Base-by-base conservation (phyloP, 805 yeast genomes). In the Candida pini region DNA sequence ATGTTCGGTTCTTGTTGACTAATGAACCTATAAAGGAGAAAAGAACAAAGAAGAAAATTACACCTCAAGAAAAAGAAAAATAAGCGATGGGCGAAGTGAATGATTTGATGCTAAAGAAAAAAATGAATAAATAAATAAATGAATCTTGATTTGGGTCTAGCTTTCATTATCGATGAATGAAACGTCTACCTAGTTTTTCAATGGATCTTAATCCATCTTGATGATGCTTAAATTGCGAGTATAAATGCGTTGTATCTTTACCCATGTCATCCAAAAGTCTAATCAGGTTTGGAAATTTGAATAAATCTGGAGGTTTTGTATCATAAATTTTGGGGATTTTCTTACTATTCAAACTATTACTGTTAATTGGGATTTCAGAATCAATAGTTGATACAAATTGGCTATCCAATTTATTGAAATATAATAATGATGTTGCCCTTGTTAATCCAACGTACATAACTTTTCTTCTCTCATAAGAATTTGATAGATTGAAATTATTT, bases 401-500 rank as follows among this genome's bases (percentile, higher is more conserved):
- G 26, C 36, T 40, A 23, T 38, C 30, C 6, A 51, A 33, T 25
- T 48, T 49, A 37, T 57, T 55, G 40, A 52, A 58, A 38, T 73
- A 73, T 7, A 71, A 46, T 27, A 73, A 44, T 16, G 63, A 54
- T 22, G 63, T 66, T 0, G 89, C 83, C 40, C 90, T 64, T 0
- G 89, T 81, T 49, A 71, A 58, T 1, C 78, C 89, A 3, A 81
- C 88, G 49, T 80, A 82, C 13, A 73, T 57, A 9, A 74, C 51
- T 30, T 77, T 62, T 12, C 63, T 59, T 12, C 63, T 66, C 12
- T 55, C 60, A 1, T 41, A 39, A 15, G 27, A 53, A 12, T 36
- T 23, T 9, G 18, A 8, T 10, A 45, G 23, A 21, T 38, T 35
- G 32, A 31, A 31, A 35, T 48, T 49, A 38, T 48, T 50, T 9